Evolutionary conservation across 306 rosid species (phyloP).

Genomic region (Prinsepia uniflora): DNA sequence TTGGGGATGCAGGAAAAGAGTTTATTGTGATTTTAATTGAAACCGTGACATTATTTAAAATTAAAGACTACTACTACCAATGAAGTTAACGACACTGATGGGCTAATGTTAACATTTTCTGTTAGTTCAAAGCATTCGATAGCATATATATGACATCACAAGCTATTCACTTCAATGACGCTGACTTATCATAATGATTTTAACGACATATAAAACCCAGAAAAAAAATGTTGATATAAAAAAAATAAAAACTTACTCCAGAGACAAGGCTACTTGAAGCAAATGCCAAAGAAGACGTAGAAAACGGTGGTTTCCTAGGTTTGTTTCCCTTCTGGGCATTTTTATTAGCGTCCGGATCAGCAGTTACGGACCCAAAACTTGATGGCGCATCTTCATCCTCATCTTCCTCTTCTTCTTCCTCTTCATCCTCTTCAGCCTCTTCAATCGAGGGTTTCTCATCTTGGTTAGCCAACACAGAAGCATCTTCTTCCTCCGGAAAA

Average conservation of each 20-base stretch:
- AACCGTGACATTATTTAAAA: neutral
- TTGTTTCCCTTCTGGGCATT: conserved; percentile 47
- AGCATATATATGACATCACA: conserved; percentile 5
- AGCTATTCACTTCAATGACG: neutral
- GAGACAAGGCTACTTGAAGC: conserved; percentile 68
- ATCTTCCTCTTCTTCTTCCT: conserved; percentile 48
- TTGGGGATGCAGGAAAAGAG: neutral
- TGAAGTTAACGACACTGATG: neutral
- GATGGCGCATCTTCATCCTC: conserved; percentile 51
- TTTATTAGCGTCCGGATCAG: conserved; percentile 39
- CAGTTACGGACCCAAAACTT: conserved; percentile 72
- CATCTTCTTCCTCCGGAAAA: conserved; percentile 45
- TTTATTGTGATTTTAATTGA: neutral
- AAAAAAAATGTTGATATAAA: neutral
- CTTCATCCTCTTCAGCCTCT: conserved; percentile 33
- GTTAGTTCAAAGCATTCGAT: neutral
- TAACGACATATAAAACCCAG: neutral
- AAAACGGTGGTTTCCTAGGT: conserved; percentile 72
- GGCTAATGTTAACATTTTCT: neutral
- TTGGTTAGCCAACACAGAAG: conserved; percentile 32
- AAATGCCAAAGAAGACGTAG: conserved; percentile 69
- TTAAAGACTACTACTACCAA: neutral
- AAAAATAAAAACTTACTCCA: conserved; percentile 60
- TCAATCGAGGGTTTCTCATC: conserved; percentile 37
- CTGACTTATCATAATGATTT: neutral